Conservation (phyloP, 352 stramenopile species). For the Phytophthora cactorum region DNA sequence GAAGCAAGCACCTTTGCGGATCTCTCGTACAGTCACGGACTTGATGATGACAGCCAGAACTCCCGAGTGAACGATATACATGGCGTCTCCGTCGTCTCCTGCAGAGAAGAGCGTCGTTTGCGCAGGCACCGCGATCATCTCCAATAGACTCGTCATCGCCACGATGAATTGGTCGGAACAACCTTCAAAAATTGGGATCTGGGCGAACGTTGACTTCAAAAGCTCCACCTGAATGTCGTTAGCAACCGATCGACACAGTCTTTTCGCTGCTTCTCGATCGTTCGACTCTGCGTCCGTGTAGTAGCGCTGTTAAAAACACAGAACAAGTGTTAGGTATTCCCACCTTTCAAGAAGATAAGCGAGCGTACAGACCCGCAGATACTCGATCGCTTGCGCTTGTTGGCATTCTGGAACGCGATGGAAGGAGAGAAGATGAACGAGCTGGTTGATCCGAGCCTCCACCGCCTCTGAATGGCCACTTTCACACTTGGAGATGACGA, state of each 20-base stretch:
- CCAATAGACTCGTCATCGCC: slow-evolving; percentile 69
- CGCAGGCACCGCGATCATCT: slow-evolving; percentile 63
- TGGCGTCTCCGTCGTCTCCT: slow-evolving; percentile 66
- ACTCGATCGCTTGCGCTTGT: slow-evolving; percentile 70
- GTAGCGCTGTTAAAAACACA: slow-evolving; percentile 43
- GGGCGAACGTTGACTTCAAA: slow-evolving; percentile 47
- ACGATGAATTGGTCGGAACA: slow-evolving; percentile 65
- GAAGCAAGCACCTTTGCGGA: slow-evolving; percentile 76
- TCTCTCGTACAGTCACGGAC: slow-evolving; percentile 64
- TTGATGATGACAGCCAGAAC: slow-evolving; percentile 70
- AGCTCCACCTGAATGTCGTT: slow-evolving; percentile 84
- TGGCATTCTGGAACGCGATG: slow-evolving; percentile 64
- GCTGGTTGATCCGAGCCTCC: slow-evolving; percentile 74
- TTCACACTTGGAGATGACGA: slow-evolving; percentile 83
- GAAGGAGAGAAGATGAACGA: slow-evolving; percentile 74
- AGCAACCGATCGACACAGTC: slow-evolving; percentile 72
- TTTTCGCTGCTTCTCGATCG: slow-evolving; percentile 71
- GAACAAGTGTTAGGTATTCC: neutral
- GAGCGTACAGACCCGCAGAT: slow-evolving; percentile 45
- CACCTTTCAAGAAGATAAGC: slow-evolving; percentile 1
- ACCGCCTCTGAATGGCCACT: slow-evolving; percentile 63
- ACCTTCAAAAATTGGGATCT: slow-evolving; percentile 62
- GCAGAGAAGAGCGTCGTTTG: slow-evolving; percentile 61
- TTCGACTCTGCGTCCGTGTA: slow-evolving; percentile 78
- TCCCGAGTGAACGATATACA: slow-evolving; percentile 82